Evolutionary conservation across 2,329 filamentous ascomycete genomes (phyloP).

Genomic region (Penicillium fuscoglaucum): DNA sequence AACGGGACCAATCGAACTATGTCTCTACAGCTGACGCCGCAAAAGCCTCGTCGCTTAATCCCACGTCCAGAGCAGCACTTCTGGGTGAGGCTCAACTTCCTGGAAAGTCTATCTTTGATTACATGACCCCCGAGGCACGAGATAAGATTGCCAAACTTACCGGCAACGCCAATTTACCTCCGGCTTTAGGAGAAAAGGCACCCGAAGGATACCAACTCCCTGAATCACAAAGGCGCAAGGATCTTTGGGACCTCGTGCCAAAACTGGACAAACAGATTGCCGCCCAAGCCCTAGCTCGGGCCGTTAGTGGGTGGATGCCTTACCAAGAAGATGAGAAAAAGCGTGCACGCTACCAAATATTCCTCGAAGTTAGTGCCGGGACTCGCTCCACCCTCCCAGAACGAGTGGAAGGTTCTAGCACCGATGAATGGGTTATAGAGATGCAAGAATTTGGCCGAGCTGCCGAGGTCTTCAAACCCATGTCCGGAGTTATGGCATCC

Average conservation of each 20-base stretch:
- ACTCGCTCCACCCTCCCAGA: conserved; percentile 60
- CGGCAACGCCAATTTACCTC: conserved; percentile 74
- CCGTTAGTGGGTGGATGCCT: conserved; percentile 69
- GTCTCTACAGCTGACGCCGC: conserved; percentile 74
- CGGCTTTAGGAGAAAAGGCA: conserved; percentile 69
- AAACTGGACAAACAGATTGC: conserved; percentile 67
- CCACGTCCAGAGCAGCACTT: conserved; percentile 72
- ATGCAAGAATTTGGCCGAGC: conserved; percentile 74
- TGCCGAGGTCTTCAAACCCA: conserved; percentile 82
- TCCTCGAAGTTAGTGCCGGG: conserved; percentile 75
- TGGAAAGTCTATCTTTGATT: conserved; percentile 95
- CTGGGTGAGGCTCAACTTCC: conserved; percentile 79
- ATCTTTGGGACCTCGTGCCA: conserved; percentile 61
- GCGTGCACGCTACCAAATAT: conserved; percentile 74
- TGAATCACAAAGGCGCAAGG: conserved; percentile 62
- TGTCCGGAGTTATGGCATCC: conserved; percentile 88
- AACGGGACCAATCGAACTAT: conserved; percentile 47
- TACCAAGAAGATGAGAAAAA: conserved; percentile 83
- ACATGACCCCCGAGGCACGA: conserved; percentile 73
- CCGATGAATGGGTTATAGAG: conserved; percentile 78
- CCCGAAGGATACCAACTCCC: conserved; percentile 64
- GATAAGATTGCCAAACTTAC: conserved; percentile 74
- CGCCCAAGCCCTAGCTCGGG: conserved; percentile 66
- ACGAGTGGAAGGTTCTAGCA: conserved; percentile 51
- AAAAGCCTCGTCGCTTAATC: conserved; percentile 72